phyloP scores from a whole-genome alignment of 1,139 yeast species.

The Suhomyces guaymorum region DNA sequence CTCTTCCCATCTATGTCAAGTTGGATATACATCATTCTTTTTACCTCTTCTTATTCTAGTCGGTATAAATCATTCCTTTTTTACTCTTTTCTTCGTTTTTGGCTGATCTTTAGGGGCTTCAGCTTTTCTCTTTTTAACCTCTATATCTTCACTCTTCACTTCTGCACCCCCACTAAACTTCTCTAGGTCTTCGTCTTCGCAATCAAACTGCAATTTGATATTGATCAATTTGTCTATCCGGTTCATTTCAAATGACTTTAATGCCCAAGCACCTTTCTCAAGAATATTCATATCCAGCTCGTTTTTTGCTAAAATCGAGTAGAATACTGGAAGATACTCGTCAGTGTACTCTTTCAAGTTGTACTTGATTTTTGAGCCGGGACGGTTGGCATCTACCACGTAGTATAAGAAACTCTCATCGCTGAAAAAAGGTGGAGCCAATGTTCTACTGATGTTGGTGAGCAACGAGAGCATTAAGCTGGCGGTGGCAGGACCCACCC shows the following conservation, averaged over 20 bases:
- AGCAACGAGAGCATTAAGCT: slow-evolving; percentile 44
- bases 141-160: slow-evolving; percentile 3
- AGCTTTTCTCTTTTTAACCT: slow-evolving; percentile 2
- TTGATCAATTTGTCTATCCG: slow-evolving; percentile 28
- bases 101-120: too few species aligned
- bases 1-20: too few species aligned
- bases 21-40: too few species aligned
- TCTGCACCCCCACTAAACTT: too few species aligned
- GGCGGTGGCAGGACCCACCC: slow-evolving; percentile 56
- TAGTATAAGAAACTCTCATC: slow-evolving; percentile 47
- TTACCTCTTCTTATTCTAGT: too few species aligned
- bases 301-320: slow-evolving; percentile 17
- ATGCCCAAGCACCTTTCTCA: slow-evolving; percentile 44
- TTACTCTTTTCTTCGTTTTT: too few species aligned
- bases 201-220: slow-evolving; percentile 23
- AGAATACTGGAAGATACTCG: slow-evolving; percentile 31
- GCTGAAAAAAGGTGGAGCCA: slow-evolving; percentile 51
- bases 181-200: slow-evolving; percentile 13
- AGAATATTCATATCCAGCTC: slow-evolving; percentile 21
- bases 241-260: slow-evolving; percentile 32
- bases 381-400: slow-evolving; percentile 31
- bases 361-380: slow-evolving; percentile 41
- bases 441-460: slow-evolving; percentile 18
- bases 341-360: slow-evolving; percentile 44
- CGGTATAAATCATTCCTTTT: too few species aligned